Base-by-base conservation (phyloP, 2,329 filamentous ascomycete genomes). In the Calcarisporium arbuscula region DNA sequence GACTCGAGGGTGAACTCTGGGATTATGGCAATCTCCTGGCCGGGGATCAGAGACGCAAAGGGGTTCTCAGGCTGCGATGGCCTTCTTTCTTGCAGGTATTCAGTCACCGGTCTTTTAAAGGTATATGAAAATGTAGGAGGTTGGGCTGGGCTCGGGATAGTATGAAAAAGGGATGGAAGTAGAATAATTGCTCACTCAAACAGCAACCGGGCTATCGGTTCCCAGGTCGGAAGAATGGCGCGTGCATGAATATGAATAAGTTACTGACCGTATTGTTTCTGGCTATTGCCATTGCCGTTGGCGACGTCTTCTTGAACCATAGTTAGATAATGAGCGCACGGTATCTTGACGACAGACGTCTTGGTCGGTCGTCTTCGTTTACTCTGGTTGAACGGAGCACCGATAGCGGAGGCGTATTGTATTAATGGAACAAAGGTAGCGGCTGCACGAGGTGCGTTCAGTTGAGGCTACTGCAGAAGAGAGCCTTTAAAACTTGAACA, bases 1-100 rank as follows among this genome's bases (percentile, higher is more conserved):
- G 89, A 96, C 61, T 98, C 92, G 46, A 98, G 83, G 8, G 83
- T 88, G 59, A 95, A 95, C 18, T 81, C 80, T 3, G 92, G 90
- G 36, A 98, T 77, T 41, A 92, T 77, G 38, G 84, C 87, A 52
- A 94, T 83, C 35, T 82, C 73, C 64, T 96, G 92, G 51, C 95
- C 82, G 34, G 87, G 82, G 34, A 98, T 94, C 53, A 96, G 72
- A 44, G 72, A 64, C 41, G 85, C 78, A 58, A 89, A 96, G 19
- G 89, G 90, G 64, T 96, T 98, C 66, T 95, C 90, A 52, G 85
- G 80, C 61, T 95, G 87, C 36, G 74, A 65, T 45, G 60, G 65
- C 46, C 58, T 70, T 71, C 74, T 78, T 77, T 72, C 75, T 79
- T 77, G 55, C 67, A 69, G 64, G 70, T 73, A 73, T 77, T 81